Conservation (phyloP, 352 stramenopile species). For the Stramenopiles sp. region DNA sequence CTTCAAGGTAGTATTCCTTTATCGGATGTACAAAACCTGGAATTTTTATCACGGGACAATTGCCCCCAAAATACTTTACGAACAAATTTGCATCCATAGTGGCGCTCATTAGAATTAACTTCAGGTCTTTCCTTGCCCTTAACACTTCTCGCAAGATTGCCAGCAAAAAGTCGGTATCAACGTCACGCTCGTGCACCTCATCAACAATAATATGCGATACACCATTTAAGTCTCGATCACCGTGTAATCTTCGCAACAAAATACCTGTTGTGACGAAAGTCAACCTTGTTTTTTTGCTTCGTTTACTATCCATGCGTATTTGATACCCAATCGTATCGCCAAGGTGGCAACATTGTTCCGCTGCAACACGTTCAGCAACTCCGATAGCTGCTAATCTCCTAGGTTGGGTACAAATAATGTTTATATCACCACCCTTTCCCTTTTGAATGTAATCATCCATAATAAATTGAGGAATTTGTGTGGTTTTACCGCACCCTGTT, state of each 20-base stretch:
- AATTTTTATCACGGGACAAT: constrained; percentile 46
- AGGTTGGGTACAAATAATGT: constrained; percentile 89
- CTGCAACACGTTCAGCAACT: constrained; percentile 69
- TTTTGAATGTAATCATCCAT: constrained; percentile 62
- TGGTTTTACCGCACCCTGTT: constrained; percentile 80
- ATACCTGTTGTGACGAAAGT: constrained; percentile 88
- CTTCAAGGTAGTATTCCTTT: constrained; percentile 80
- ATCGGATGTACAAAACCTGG: constrained; percentile 85
- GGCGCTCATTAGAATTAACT: constrained; percentile 87
- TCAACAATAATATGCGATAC: constrained; percentile 93
- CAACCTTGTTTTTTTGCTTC: constrained; percentile 43
- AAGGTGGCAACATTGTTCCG: constrained; percentile 36
- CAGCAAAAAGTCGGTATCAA: constrained; percentile 87
- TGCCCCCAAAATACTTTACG: constrained; percentile 64
- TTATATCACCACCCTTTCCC: constrained; percentile 46
- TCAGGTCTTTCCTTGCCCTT: constrained; percentile 39
- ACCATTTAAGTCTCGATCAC: constrained; percentile 46
- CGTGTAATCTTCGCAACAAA: constrained; percentile 67
- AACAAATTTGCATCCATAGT: constrained; percentile 85
- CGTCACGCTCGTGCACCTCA: constrained; percentile 87
- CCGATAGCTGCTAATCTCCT: constrained; percentile 82
- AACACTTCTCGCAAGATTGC: constrained; percentile 65
- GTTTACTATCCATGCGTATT: constrained; percentile 71
- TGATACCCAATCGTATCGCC: constrained; percentile 60
- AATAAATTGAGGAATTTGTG: constrained; percentile 85